phyloP scores from a whole-genome alignment of 2,329 filamentous ascomycete genomes.

The Fusarium irregulare region DNA sequence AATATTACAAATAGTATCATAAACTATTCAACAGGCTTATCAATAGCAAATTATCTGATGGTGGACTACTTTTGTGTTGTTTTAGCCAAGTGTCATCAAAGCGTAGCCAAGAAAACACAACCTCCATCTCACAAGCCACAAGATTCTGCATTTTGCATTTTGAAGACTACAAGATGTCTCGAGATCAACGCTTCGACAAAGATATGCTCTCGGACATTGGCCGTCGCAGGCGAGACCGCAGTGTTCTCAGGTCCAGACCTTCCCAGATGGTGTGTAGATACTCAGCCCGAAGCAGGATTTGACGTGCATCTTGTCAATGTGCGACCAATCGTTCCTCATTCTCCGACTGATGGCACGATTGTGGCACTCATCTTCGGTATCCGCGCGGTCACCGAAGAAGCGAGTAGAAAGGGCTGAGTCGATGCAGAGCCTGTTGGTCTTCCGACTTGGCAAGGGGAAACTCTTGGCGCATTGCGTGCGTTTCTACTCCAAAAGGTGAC shows the following conservation, averaged over 20 bases:
- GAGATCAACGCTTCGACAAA: neutral
- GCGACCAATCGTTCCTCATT: neutral
- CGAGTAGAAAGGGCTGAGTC: neutral
- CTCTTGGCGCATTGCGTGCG: neutral
- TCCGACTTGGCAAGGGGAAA: neutral
- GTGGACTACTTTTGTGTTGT: neutral
- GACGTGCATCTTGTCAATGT: neutral
- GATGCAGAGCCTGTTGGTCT: neutral
- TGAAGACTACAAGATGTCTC: neutral
- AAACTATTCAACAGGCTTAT: rapidly evolving
- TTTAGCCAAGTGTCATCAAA: neutral
- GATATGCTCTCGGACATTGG: too few relatives aligned
- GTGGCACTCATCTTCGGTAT: neutral
- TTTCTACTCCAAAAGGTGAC: neutral
- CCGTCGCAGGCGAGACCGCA: too few relatives aligned
- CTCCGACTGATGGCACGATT: neutral
- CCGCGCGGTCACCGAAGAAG: neutral
- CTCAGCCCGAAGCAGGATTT: neutral
- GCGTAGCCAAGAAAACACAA: neutral
- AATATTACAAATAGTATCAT: neutral
- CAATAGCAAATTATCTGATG: neutral
- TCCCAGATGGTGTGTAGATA: conserved; percentile 11
- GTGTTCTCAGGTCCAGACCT: neutral
- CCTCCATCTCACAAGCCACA: neutral
- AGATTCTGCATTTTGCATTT: neutral